Conservation (phyloP, 148 eudicot genomes). For the Spergularia bocconei region DNA sequence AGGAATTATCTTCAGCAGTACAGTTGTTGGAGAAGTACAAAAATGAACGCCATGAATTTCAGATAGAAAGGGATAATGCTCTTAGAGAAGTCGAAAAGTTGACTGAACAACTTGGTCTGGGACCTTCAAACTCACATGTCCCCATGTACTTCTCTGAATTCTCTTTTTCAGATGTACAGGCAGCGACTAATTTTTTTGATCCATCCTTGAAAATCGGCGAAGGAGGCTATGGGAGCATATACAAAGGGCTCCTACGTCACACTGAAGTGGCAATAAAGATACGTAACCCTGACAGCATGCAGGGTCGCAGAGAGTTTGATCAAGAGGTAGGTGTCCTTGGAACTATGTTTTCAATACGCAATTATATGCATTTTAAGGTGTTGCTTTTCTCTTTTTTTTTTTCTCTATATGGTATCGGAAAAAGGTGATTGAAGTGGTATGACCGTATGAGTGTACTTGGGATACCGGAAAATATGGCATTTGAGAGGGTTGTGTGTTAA, state of each 20-base stretch:
- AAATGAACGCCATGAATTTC: slow-evolving; percentile 64
- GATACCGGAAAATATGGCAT: no score
- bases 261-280: slow-evolving; percentile 79
- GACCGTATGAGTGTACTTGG: no score
- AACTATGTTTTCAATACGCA: neutral
- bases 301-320: slow-evolving; percentile 59
- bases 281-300: slow-evolving; percentile 47
- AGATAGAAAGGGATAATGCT: slow-evolving; percentile 52
- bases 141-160: slow-evolving; percentile 52
- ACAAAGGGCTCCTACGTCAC: slow-evolving; percentile 55
- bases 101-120: slow-evolving; percentile 37
- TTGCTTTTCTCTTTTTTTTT: neutral
- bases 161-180: slow-evolving; percentile 56
- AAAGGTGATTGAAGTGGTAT: neutral
- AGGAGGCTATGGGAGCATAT: slow-evolving; percentile 71
- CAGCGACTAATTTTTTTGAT: slow-evolving; percentile 60
- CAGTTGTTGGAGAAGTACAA: slow-evolving; percentile 61
- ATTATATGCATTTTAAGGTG: neutral
- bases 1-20: slow-evolving; percentile 62
- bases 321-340: slow-evolving; percentile 57
- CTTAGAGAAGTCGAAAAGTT: slow-evolving; percentile 46
- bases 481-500: no score
- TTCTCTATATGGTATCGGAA: neutral
- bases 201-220: slow-evolving; percentile 58
- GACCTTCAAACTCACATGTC: slow-evolving; percentile 29